These are phyloP conservation scores for Cymodocea nodosa DNA, from an alignment of 116 monocot species.

Conservation along the genomic window DNA sequence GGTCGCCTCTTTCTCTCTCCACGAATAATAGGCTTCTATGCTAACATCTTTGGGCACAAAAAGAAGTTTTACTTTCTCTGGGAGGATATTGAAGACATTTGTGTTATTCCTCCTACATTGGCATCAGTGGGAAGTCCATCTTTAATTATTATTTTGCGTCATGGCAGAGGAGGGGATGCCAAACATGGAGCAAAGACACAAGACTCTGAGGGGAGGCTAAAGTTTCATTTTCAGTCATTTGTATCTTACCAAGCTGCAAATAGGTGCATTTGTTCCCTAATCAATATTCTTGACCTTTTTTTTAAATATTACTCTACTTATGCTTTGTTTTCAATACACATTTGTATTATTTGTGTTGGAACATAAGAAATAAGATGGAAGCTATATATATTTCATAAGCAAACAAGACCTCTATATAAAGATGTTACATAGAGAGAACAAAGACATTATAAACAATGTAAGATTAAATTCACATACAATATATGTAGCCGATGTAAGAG, in stretches of 20 bases:
- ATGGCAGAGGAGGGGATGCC: constrained; percentile 79
- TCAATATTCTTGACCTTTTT: neutral
- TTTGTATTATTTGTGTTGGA: too few relatives aligned
- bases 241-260: constrained; percentile 81
- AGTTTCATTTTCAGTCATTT: constrained; percentile 92
- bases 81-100: constrained; percentile 97
- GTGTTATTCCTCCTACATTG: constrained; percentile 56
- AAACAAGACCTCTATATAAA: too few relatives aligned
- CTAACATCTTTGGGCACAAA: constrained; percentile 92
- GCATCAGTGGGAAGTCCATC: constrained; percentile 84
- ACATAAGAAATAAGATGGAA: too few relatives aligned
- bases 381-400: too few relatives aligned
- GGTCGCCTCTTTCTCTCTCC: constrained; percentile 89
- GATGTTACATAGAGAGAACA: too few relatives aligned
- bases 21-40: constrained; percentile 84
- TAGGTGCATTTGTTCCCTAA: constrained; percentile 31
- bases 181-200: constrained; percentile 67
- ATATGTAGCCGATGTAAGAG: too few relatives aligned
- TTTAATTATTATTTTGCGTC: constrained; percentile 58
- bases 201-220: constrained; percentile 65
- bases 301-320: neutral
- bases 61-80: constrained; percentile 94
- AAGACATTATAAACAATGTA: too few relatives aligned
- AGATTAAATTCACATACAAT: too few relatives aligned
- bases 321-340: neutral